phyloP scores from a whole-genome alignment of 1,139 yeast genomes.

The Pichia sp. region DNA sequence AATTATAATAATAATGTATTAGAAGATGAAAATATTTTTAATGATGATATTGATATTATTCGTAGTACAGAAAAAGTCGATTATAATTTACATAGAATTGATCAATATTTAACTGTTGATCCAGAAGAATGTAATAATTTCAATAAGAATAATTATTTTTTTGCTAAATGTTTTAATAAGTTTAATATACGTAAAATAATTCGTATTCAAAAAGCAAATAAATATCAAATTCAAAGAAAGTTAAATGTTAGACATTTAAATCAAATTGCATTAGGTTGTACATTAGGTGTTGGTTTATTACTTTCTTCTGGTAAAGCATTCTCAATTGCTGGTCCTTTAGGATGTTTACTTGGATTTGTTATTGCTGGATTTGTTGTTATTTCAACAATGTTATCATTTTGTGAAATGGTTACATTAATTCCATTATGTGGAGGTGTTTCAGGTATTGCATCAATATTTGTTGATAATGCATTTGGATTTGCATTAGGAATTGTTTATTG shows the following conservation, averaged over 20 bases:
- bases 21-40: conserved; percentile 3
- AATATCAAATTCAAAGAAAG: conserved; percentile 43
- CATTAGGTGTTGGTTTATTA: conserved; percentile 76
- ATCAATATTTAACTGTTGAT: conserved; percentile 13
- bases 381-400: conserved; percentile 67
- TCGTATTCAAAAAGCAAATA: conserved; percentile 19
- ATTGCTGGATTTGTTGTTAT: conserved; percentile 64
- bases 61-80: conserved; percentile 28
- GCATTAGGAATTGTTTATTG: conserved; percentile 77
- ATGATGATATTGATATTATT: conserved; percentile 23
- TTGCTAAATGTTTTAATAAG: conserved; percentile 5
- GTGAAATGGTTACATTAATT: conserved; percentile 81
- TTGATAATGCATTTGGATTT: conserved; percentile 82
- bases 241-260: conserved; percentile 67
- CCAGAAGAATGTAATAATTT: conserved; percentile 6
- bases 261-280: conserved; percentile 79
- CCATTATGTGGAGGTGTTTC: conserved; percentile 80
- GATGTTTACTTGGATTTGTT: conserved; percentile 64
- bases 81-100: conserved; percentile 24
- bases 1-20: not conserved
- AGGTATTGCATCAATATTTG: conserved; percentile 70
- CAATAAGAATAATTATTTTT: not conserved
- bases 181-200: conserved; percentile 14
- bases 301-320: conserved; percentile 75
- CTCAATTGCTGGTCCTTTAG: conserved; percentile 76